A percentile compares a stretch with the other conserved stretches of the same genome.
These are phyloP conservation scores for Aspergillus sp. DNA, from an alignment of 2,329 filamentous ascomycete genomes.

Conservation along the genomic window DNA sequence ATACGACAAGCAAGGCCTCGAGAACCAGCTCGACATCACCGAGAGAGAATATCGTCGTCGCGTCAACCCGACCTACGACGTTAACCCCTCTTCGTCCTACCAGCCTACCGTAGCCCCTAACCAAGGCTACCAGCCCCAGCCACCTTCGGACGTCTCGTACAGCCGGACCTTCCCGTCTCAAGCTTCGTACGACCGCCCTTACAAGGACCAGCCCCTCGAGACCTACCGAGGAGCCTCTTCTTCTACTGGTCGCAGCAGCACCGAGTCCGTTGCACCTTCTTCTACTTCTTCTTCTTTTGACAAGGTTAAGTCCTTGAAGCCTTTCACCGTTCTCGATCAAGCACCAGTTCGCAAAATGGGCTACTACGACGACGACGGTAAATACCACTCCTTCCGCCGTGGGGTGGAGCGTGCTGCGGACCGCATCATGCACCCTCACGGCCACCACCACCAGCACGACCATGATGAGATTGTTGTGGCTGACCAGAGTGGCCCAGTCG, in stretches of 20 bases:
- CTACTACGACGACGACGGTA: constrained; percentile 75
- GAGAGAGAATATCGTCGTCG: constrained; percentile 64
- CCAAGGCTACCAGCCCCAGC: constrained; percentile 14
- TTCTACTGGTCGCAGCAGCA: constrained; percentile 3
- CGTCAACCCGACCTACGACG: constrained; percentile 49
- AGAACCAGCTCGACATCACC: constrained; percentile 49
- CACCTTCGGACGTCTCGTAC: constrained; percentile 14
- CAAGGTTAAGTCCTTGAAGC: constrained; percentile 48
- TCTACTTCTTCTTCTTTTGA: constrained; percentile 27
- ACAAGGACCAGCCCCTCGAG: constrained; percentile 36
- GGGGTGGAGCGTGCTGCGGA: constrained; percentile 64
- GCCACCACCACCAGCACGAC: constrained; percentile 34
- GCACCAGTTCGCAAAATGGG: constrained; percentile 62
- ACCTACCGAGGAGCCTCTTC: constrained; percentile 34
- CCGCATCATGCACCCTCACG: constrained; percentile 60
- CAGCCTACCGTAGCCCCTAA: constrained; percentile 19
- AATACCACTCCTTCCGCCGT: constrained; percentile 71
- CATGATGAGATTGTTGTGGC: constrained; percentile 35
- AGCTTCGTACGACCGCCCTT: constrained; percentile 16
- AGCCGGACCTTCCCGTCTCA: constrained; percentile 8
- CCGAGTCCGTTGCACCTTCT: constrained; percentile 7
- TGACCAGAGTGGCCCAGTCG: constrained; percentile 42
- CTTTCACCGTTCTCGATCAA: constrained; percentile 47
- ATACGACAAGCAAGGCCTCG: constrained; percentile 30
- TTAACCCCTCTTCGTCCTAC: constrained; percentile 36